A percentile compares a stretch with the other conserved stretches of the same genome.
These are phyloP conservation scores for Phanerodontia chrysosporium DNA, from an alignment of 768 basidiomycete genomes.

Conservation along the genomic window DNA sequence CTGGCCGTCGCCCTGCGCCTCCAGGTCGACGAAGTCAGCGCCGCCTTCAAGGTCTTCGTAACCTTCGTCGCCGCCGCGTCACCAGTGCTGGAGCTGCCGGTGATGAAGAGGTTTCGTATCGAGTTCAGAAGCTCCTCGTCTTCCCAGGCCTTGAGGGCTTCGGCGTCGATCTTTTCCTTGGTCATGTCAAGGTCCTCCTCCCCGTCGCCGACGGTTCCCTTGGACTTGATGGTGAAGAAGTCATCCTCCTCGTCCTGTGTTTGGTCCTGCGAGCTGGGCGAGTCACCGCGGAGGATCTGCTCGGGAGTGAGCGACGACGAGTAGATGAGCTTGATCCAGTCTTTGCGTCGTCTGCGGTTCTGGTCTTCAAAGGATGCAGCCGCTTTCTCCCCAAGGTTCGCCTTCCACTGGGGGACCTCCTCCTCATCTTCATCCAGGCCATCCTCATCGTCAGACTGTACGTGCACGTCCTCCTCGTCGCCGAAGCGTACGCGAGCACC, in stretches of 20 bases:
- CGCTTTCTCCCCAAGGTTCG: conserved; percentile 51
- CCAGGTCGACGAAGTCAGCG: conserved; percentile 38
- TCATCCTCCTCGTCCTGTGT: conserved; percentile 54
- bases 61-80: conserved; percentile 37
- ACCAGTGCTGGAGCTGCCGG: conserved; percentile 43
- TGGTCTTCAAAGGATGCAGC: conserved; percentile 40
- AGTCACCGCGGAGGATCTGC: conserved; percentile 53
- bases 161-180: conserved; percentile 51
- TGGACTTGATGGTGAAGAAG: conserved; percentile 63
- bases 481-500: conserved; percentile 37
- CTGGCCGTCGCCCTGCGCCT: conserved; percentile 22
- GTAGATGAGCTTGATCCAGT: conserved; percentile 89
- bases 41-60: conserved; percentile 33
- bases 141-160: conserved; percentile 71
- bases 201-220: conserved; percentile 25
- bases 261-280: conserved; percentile 14
- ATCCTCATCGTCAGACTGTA: conserved; percentile 46
- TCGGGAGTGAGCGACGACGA: conserved; percentile 60
- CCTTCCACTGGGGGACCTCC: conserved; percentile 71
- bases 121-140: conserved; percentile 83
- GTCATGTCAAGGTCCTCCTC: conserved; percentile 63
- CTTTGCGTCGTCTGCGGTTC: conserved; percentile 42
- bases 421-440: conserved; percentile 37
- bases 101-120: conserved; percentile 87
- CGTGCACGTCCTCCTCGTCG: conserved; percentile 41